A percentile compares a stretch with the other conserved stretches of the same genome.
Conservation (phyloP, 305 asterid species). For the Fraxinus platypoda region DNA sequence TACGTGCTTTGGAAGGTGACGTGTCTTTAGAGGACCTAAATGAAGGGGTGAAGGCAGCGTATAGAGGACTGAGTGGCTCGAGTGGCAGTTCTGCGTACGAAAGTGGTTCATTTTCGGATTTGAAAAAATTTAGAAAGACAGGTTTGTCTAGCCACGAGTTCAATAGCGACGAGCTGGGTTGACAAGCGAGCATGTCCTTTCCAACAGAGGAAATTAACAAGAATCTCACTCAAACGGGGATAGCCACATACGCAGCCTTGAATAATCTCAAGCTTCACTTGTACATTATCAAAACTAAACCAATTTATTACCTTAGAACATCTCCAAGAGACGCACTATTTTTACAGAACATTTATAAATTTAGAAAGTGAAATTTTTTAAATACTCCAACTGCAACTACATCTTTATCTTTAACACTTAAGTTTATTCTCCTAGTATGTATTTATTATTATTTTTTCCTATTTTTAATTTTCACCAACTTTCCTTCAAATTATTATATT, state of each 20-base stretch:
- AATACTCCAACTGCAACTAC: neutral
- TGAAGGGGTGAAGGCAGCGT: constrained; percentile 35
- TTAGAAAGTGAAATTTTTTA: no score
- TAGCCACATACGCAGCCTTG: constrained; percentile 3
- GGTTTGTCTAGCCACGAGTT: constrained; percentile 66
- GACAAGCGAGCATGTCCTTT: constrained; percentile 33
- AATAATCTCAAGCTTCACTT: neutral
- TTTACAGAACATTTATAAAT: no score
- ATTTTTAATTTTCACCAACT: neutral
- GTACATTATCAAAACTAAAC: neutral
- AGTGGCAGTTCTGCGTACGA: constrained; percentile 48
- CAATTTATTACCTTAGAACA: neutral
- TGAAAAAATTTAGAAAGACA: constrained; percentile 36
- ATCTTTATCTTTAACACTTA: neutral
- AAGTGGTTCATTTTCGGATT: constrained; percentile 29
- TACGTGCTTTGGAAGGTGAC: constrained; percentile 57
- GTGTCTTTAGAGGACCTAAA: constrained; percentile 44
- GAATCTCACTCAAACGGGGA: constrained; percentile 21
- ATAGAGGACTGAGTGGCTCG: constrained; percentile 30
- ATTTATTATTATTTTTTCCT: neutral
- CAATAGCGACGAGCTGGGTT: constrained; percentile 47
- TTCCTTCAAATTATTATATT: neutral
- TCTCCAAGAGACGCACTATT: no score
- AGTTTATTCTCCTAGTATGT: neutral
- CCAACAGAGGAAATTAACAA: constrained; percentile 31